Base-by-base conservation (phyloP, 1,284 basidiomycete species). In the Cryptococcus hybrid region DNA sequence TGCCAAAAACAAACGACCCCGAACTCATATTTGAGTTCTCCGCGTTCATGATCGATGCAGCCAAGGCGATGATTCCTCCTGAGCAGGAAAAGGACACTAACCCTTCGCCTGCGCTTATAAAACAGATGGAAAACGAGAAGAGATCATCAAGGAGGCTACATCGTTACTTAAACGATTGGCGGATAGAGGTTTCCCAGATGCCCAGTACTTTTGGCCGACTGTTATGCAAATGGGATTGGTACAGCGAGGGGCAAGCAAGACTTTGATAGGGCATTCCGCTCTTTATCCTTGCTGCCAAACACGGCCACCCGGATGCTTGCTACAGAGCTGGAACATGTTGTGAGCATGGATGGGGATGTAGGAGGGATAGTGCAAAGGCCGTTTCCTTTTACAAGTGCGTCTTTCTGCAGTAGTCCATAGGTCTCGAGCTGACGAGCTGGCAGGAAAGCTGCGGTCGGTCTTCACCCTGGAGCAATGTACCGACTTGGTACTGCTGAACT, bases 201-300 rank as follows among this genome's bases (percentile, higher is more conserved):
- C 92, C 1, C 94, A 98, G 77, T 98, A 97, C 81, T 95, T 97
- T 84, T 98, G 61, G 95, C 92, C 24, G 95, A 99, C 80, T 97
- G 94, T 79, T 98, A 90, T 75, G 90, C 94, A 44, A 97, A 98
- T 75, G 95, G 95, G 12, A 92, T 97, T 63, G 92, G 93, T 35
- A 97, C 92, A 1, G 81, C 84, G 61, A 88, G 89, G 75, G 86
- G 84, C 63, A 88, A 86, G 74, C 94, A 96, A 76, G 95, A 99
- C 79, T 98, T 98, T 74, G 94, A 98, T 78, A 86, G 89, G 61
- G 95, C 96, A 3, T 97, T 93, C 78, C 94, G 13, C 83, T 99
- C 56, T 99, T 98, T 73, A 87, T 96, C 6, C 86, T 97, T 46
- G 92, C 95, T 6, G 92, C 94, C 47, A 99, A 99, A 79, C 96